phyloP scores from a whole-genome alignment of 148 eudicot species.

The Dysphania ambrosioides region DNA sequence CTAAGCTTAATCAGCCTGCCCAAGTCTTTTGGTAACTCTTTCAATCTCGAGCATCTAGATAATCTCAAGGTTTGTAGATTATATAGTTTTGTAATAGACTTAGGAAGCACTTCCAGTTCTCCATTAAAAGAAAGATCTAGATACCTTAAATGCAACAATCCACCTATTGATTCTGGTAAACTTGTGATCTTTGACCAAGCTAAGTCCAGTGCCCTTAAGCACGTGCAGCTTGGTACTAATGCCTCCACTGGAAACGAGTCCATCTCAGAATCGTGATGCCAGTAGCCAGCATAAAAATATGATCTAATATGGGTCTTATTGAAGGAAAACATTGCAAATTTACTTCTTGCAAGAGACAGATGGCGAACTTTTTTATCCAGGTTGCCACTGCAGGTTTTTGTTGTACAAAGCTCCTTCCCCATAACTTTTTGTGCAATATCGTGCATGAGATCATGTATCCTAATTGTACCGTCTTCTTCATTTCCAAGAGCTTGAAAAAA shows the following conservation, averaged over 20 bases:
- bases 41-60: background rate
- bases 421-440: slow-evolving; percentile 6
- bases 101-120: background rate
- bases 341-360: background rate
- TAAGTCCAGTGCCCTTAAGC: slow-evolving; percentile 11
- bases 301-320: slow-evolving; percentile 1
- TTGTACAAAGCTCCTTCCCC: background rate
- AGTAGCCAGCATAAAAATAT: background rate
- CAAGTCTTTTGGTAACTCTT: slow-evolving; percentile 9
- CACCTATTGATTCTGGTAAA: background rate
- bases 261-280: background rate
- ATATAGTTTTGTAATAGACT: slow-evolving; percentile 5
- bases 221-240: background rate
- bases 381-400: background rate
- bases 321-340: background rate
- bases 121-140: slow-evolving; percentile 2
- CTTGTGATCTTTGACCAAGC: too few relatives aligned
- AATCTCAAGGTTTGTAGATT: slow-evolving; percentile 14
- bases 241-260: background rate
- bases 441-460: slow-evolving; percentile 11
- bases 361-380: slow-evolving; percentile 10
- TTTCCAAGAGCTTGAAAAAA: slow-evolving; percentile 3
- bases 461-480: background rate
- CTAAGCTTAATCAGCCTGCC: background rate
- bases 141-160: slow-evolving; percentile 16